Evolutionary conservation across 208 protist genomes (phyloP), one percentile per base, ranked within the genome.

Genomic region (Acanthamoeba sp.): DNA sequence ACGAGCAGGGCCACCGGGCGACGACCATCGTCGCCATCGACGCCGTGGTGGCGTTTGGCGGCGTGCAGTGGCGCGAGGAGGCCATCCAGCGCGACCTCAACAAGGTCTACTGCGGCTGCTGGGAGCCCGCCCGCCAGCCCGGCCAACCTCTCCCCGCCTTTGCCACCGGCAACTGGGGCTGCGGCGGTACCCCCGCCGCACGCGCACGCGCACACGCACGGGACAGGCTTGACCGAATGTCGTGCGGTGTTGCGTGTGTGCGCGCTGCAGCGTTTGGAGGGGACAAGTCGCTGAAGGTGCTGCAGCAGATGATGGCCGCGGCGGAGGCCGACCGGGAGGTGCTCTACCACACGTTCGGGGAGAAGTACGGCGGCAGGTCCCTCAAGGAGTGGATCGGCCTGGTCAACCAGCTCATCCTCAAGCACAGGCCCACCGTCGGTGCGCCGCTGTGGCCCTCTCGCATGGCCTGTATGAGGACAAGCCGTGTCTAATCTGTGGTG

Each of bases 91-190:
- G 66, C 4, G 66, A 76, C 66, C 36, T 76, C 32, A 76, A 76
- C 66, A 76, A 76, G 29, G 66, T 76, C 66, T 76, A 76, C 66
- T 76, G 66, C 66, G 66, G 29, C 27, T 76, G 66, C 36, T 76
- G 66, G 66, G 66, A 76, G 66, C 66, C 66, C 16, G 29, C 1
- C 5, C 66, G 29, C 29, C 12, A 40, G 29, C 66, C 66, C 32
- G 66, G 36, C 66, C 32, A 76, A 20, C 1, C 10, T 29, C 29
- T 76, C 16, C 22, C n/a, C 16, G 14, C 87, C 36, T 92, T 92
- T 92, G 87, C 87, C 34, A 92, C 87, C 27, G 87, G 87, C 34
- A 92, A 92, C 87, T 92, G 87, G 87, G 87, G 87, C 62, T 92
- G 87, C 40, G 87, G 87, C 10, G 87, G 87, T 92, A 76, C 48